phyloP scores from a whole-genome alignment of 139 green algal species.

The Micractinium conductrix region DNA sequence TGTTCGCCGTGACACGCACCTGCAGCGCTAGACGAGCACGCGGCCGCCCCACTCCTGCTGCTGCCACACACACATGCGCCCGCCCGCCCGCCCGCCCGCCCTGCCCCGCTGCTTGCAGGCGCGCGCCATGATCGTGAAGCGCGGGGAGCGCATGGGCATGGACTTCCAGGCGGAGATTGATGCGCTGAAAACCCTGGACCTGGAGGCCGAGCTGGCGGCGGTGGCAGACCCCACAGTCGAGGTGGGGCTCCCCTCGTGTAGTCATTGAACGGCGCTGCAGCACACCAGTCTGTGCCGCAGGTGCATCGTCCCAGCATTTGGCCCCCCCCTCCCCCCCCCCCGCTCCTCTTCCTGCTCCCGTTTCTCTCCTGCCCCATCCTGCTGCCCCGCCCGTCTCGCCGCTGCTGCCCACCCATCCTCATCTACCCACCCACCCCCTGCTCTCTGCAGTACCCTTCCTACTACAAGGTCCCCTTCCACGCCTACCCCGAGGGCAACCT shows the following conservation, averaged over 20 bases:
- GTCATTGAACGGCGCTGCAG: too few species aligned
- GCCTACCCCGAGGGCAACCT: slow-evolving; percentile 77
- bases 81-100: too few species aligned
- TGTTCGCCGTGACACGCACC: too few species aligned
- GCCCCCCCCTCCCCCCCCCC: background rate
- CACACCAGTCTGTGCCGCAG: too few species aligned
- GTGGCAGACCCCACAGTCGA: slow-evolving; percentile 43
- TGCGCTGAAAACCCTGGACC: slow-evolving; percentile 66
- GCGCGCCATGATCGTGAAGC: slow-evolving; percentile 74
- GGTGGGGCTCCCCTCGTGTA: background rate
- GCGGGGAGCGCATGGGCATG: slow-evolving; percentile 71
- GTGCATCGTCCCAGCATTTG: background rate
- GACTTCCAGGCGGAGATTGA: slow-evolving; percentile 67
- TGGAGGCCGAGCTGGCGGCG: slow-evolving; percentile 52
- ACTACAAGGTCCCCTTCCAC: slow-evolving; percentile 84
- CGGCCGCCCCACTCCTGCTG: too few species aligned
- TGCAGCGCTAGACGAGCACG: too few species aligned
- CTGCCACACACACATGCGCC: too few species aligned
- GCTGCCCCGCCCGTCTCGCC: background rate
- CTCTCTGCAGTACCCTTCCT: slow-evolving; percentile 57
- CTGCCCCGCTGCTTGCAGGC: slow-evolving; percentile 42
- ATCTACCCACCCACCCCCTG: too few species aligned
- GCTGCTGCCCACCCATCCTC: background rate
- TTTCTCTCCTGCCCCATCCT: background rate
- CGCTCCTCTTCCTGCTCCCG: background rate